Percentiles rank a stretch among this genome's conserved stretches.
phyloP scores from a whole-genome alignment of 1,284 basidiomycete genomes.

The Ceratobasidium sp. region DNA sequence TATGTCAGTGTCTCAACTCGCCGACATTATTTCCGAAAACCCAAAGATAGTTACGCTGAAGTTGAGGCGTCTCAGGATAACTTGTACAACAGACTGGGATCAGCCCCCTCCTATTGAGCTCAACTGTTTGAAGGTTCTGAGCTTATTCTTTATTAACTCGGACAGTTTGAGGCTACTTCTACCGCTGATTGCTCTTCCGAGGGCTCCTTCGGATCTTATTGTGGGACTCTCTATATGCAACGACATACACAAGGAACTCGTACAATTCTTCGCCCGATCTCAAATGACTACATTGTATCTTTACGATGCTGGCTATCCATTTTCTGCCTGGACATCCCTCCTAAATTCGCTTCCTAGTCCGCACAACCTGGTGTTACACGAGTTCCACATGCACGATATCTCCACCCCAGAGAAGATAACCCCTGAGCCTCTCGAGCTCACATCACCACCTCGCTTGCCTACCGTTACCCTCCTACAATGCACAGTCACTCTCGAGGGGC shows the following conservation, averaged over 20 bases:
- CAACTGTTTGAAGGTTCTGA: neutral
- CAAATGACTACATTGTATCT: constrained; percentile 3
- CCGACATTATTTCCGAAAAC: constrained; percentile 1
- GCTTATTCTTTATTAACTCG: constrained; percentile 1
- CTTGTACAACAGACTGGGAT: constrained; percentile 2
- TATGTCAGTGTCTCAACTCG: neutral
- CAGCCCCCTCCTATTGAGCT: constrained; percentile 1
- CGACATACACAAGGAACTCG: neutral
- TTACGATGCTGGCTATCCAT: neutral
- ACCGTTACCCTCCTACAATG: neutral
- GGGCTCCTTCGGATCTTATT: neutral
- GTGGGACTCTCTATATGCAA: neutral
- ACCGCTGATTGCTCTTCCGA: constrained; percentile 8
- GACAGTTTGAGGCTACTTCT: constrained; percentile 8
- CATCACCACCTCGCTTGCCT: neutral
- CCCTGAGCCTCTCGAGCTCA: neutral
- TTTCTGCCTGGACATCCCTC: neutral
- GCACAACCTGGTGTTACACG: neutral
- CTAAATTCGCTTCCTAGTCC: neutral
- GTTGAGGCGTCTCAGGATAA: constrained; percentile 1
- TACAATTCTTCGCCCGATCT: neutral
- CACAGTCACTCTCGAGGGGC: neutral
- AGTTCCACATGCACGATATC: neutral
- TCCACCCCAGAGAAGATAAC: neutral
- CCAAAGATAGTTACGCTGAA: constrained; percentile 2